Conservation (phyloP, 345 rosid genomes). For the Orychophragmus violaceus region DNA sequence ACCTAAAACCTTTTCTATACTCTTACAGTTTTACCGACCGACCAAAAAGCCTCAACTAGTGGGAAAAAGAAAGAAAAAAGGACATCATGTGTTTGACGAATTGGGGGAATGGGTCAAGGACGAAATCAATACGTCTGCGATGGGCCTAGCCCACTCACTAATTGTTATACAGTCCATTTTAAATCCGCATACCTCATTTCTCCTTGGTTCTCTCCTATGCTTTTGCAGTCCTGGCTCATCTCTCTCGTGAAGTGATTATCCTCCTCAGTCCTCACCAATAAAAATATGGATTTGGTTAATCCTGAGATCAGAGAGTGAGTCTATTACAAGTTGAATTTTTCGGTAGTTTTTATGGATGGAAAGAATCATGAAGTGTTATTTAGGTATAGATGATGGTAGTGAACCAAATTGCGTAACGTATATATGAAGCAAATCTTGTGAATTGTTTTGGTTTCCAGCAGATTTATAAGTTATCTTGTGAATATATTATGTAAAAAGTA, state of each 20-base stretch:
- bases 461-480: too few species aligned
- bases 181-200: background rate
- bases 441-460: too few species aligned
- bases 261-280: background rate
- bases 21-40: too few species aligned
- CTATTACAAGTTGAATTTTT: too few species aligned
- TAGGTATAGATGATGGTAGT: background rate
- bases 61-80: too few species aligned
- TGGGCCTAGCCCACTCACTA: background rate
- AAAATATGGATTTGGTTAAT: background rate
- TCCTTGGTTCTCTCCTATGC: background rate
- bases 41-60: too few species aligned
- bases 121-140: background rate
- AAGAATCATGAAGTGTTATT: background rate
- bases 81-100: background rate
- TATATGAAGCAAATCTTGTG: too few species aligned
- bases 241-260: background rate
- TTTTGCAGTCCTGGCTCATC: background rate
- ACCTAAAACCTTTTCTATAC: too few species aligned
- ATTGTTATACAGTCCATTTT: background rate
- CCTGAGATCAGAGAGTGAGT: background rate
- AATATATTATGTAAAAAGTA: too few species aligned
- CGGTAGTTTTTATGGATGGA: background rate
- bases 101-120: background rate
- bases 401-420: too few species aligned